Conservation (phyloP, 106 monocot species). For the Amphibolis antarctica region DNA sequence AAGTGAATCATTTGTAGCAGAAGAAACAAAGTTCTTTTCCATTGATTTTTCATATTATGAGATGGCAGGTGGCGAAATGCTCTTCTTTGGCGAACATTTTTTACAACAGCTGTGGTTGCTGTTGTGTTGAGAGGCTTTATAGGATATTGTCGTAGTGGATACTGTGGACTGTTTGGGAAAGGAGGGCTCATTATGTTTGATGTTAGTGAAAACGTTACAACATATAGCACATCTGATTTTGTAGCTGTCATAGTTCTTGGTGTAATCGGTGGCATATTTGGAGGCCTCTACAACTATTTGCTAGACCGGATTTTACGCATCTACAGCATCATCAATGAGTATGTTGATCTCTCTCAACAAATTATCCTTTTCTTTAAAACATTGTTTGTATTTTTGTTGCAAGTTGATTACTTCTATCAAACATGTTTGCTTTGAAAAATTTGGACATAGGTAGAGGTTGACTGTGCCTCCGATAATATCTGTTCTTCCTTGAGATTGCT, state of each 20-base stretch:
- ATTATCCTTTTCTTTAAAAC: neutral
- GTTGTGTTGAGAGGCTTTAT: conserved; percentile 72
- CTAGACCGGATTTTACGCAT: conserved; percentile 62
- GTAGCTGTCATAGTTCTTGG: conserved; percentile 64
- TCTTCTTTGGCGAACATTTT: conserved; percentile 93
- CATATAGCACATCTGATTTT: conserved; percentile 54
- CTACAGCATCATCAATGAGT: conserved; percentile 91
- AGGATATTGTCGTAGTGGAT: conserved; percentile 62
- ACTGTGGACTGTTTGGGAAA: conserved; percentile 85
- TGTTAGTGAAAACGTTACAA: conserved; percentile 39
- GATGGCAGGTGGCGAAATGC: conserved; percentile 80
- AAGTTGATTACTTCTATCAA: too few species aligned
- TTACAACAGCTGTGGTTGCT: conserved; percentile 88
- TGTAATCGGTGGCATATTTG: conserved; percentile 67
- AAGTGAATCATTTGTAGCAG: too few species aligned
- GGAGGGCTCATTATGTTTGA: conserved; percentile 98
- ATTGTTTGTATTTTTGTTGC: neutral
- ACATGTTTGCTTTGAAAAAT: too few species aligned
- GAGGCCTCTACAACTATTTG: conserved; percentile 71
- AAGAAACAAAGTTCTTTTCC: too few species aligned
- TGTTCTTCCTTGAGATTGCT: too few species aligned
- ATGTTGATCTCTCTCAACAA: conserved; percentile 14
- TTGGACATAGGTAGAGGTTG: too few species aligned
- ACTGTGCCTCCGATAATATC: too few species aligned
- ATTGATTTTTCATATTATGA: too few species aligned